These are phyloP conservation scores for Dendrostoma leiphaemia DNA, from an alignment of 2,329 filamentous ascomycete genomes.

Conservation along the genomic window DNA sequence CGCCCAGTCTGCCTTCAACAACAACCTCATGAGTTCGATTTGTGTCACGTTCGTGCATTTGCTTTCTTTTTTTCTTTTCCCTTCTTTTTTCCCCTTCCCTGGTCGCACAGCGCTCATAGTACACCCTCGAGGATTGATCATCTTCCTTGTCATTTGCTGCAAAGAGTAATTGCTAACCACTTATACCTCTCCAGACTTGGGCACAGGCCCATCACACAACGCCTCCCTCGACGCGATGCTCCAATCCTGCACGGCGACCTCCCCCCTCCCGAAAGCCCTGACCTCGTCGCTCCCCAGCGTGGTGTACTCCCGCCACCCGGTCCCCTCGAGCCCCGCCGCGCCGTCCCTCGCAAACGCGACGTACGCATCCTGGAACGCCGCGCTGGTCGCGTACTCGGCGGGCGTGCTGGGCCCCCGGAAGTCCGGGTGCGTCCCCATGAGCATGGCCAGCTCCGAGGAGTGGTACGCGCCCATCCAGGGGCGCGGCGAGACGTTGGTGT, in stretches of 20 bases:
- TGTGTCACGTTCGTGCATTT: too few species aligned
- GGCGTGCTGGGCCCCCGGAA: constrained; percentile 3
- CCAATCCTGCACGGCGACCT: not conserved
- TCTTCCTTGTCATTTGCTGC: too few species aligned
- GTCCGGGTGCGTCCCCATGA: constrained; percentile 27
- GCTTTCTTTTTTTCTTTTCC: too few species aligned
- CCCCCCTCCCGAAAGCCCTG: not conserved
- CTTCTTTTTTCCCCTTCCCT: too few species aligned
- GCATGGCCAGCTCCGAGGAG: constrained; percentile 24
- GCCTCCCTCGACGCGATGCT: not conserved
- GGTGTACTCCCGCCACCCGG: not conserved
- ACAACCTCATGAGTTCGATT: too few species aligned
- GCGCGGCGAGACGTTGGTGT: constrained; percentile 21
- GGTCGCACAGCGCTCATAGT: too few species aligned
- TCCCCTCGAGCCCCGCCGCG: not conserved
- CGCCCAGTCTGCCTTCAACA: too few species aligned
- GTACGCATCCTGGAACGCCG: constrained; percentile 11
- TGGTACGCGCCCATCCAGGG: constrained; percentile 24
- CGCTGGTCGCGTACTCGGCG: constrained; percentile 8
- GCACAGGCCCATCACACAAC: not conserved
- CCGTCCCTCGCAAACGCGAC: not conserved
- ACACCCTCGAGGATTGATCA: too few species aligned
- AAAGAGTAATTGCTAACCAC: too few species aligned
- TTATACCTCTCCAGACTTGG: too few species aligned
- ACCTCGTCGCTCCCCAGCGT: not conserved